phyloP scores from a whole-genome alignment of 2,329 filamentous ascomycete species.

The Epichloe bromicola region DNA sequence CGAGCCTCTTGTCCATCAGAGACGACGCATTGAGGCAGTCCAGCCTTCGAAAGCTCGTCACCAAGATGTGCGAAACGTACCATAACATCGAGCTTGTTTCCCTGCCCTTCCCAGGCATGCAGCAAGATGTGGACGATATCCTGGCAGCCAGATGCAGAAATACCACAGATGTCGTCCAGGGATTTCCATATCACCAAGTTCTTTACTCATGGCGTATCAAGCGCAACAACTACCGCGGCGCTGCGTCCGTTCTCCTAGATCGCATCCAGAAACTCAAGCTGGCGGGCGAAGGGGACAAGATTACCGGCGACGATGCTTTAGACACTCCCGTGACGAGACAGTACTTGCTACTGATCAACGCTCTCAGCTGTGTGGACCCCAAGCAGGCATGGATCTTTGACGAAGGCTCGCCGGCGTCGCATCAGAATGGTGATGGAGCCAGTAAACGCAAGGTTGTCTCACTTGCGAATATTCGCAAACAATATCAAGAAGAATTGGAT shows the following conservation, averaged over 20 bases:
- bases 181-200: constrained; percentile 78
- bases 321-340: constrained; percentile 58
- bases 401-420: constrained; percentile 16
- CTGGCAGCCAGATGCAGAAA: constrained; percentile 59
- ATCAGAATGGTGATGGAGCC: constrained; percentile 10
- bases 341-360: constrained; percentile 87
- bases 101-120: constrained; percentile 67
- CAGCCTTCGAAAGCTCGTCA: constrained; percentile 56
- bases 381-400: constrained; percentile 67
- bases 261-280: constrained; percentile 48
- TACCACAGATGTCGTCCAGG: constrained; percentile 49
- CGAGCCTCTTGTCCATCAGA: constrained; percentile 59
- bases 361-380: constrained; percentile 70
- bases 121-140: constrained; percentile 66
- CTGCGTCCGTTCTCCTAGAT: constrained; percentile 48
- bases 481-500: constrained; percentile 85
- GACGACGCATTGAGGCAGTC: constrained; percentile 60
- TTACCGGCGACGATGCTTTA: constrained; percentile 40
- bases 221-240: constrained; percentile 75
- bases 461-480: constrained; percentile 70
- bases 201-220: constrained; percentile 84
- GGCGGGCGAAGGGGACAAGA: constrained; percentile 44
- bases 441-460: constrained; percentile 67
- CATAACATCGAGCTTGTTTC: constrained; percentile 55
- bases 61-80: constrained; percentile 55